Percentiles rank a stretch among this genome's conserved stretches.
These are phyloP conservation scores for Phaeotremella skinneri DNA, from an alignment of 768 basidiomycete genomes.

Conservation along the genomic window DNA sequence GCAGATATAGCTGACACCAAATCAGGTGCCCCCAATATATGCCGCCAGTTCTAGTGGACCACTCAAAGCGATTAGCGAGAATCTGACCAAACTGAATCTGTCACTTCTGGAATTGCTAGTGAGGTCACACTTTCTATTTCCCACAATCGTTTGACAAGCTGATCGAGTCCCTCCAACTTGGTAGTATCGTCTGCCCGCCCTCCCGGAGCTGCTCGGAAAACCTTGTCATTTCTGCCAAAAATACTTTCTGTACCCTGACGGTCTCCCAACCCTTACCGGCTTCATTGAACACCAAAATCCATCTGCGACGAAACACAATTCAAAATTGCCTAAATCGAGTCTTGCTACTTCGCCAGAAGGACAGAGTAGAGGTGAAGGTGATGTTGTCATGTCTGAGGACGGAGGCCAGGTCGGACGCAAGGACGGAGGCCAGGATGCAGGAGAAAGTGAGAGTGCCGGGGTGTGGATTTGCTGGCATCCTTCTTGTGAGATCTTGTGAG, in stretches of 20 bases:
- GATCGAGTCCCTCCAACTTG: not conserved
- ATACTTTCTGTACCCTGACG: constrained; percentile 13
- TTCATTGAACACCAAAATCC: not conserved
- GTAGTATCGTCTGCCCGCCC: constrained; percentile 6
- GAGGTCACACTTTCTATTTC: not conserved
- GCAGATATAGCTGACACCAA: not conserved
- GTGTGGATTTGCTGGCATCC: constrained; percentile 29
- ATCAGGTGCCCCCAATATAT: constrained; percentile 7
- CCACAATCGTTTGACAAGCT: not conserved
- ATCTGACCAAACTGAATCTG: constrained; percentile 13
- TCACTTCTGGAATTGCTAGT: constrained; percentile 15
- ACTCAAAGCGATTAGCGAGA: constrained; percentile 2
- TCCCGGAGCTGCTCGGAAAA: constrained; percentile 7
- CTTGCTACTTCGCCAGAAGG: not conserved
- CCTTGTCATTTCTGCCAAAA: constrained; percentile 22
- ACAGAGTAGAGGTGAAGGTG: not conserved
- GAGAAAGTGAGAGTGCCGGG: not conserved
- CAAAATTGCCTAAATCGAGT: not conserved
- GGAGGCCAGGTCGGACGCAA: not conserved
- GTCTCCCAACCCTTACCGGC: constrained; percentile 16
- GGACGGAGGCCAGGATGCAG: not conserved
- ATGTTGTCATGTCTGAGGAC: not conserved
- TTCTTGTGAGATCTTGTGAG: constrained; percentile 13
- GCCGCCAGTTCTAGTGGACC: constrained; percentile 1
- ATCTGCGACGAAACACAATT: constrained; percentile 2